Percentiles rank a stretch among this genome's conserved stretches.
Conservation (phyloP, 1,284 basidiomycete genomes). For the Bjerkandera adusta region DNA sequence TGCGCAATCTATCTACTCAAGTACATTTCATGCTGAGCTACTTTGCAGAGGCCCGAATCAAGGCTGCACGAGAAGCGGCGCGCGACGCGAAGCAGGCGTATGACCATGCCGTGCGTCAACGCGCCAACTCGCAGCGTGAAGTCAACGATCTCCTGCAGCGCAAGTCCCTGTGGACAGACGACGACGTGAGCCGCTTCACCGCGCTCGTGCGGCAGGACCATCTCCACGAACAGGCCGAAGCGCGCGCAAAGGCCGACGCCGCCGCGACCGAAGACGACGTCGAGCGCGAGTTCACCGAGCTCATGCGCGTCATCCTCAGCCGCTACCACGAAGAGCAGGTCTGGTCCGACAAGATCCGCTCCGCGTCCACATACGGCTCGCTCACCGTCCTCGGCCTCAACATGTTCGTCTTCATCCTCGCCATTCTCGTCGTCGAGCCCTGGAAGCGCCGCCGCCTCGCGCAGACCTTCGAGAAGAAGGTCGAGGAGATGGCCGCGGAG, state of each 20-base stretch:
- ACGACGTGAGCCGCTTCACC: constrained; percentile 83
- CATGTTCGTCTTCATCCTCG: constrained; percentile 83
- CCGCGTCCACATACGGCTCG: constrained; percentile 87
- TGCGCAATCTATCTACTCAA: constrained; percentile 35
- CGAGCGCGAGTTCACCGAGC: constrained; percentile 80
- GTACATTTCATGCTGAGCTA: background rate
- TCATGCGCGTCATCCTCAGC: constrained; percentile 84
- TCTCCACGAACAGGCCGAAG: constrained; percentile 74
- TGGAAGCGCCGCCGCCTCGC: constrained; percentile 88
- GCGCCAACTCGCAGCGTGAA: constrained; percentile 81
- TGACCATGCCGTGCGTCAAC: constrained; percentile 69
- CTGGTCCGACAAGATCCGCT: constrained; percentile 96
- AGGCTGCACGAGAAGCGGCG: constrained; percentile 55
- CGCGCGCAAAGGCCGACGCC: constrained; percentile 62
- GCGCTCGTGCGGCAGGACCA: constrained; percentile 87
- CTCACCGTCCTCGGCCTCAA: constrained; percentile 84
- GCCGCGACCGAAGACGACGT: constrained; percentile 72
- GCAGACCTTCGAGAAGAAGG: constrained; percentile 83
- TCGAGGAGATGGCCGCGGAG: constrained; percentile 69
- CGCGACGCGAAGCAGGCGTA: constrained; percentile 71
- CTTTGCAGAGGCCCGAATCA: constrained; percentile 59
- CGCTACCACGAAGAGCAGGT: constrained; percentile 97
- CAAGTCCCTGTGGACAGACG: constrained; percentile 84
- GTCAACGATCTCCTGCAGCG: constrained; percentile 90
- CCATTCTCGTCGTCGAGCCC: constrained; percentile 88